These are phyloP conservation scores for Cladophialophora immunda DNA, from an alignment of 2,329 filamentous ascomycete species.

Conservation along the genomic window DNA sequence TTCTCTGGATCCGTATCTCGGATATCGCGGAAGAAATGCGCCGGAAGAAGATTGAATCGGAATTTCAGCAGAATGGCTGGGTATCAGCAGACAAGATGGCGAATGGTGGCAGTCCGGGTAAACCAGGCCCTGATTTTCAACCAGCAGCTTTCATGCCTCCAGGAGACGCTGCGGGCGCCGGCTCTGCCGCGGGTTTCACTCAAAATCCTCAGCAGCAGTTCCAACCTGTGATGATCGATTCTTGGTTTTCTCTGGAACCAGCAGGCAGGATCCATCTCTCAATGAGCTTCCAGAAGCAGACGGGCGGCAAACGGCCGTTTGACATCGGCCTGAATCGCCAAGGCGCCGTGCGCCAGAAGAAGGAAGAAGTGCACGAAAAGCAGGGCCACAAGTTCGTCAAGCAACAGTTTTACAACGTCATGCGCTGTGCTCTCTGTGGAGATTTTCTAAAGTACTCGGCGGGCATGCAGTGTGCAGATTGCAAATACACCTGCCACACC, in stretches of 20 bases:
- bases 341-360: slow-evolving; percentile 94
- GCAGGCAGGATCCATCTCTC: slow-evolving; percentile 91
- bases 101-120: slow-evolving; percentile 59
- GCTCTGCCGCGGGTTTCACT: slow-evolving; percentile 45
- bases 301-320: slow-evolving; percentile 80
- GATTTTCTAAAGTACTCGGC: slow-evolving; percentile 99
- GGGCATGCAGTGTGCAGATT: slow-evolving; percentile 99
- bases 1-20: slow-evolving; percentile 96
- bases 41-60: slow-evolving; percentile 94
- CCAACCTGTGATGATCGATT: slow-evolving; percentile 70
- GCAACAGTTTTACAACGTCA: slow-evolving; percentile 99
- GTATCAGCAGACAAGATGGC: slow-evolving; percentile 97
- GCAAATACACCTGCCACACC: slow-evolving; percentile 98
- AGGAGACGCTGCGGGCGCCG: slow-evolving; percentile 49
- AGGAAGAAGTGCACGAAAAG: slow-evolving; percentile 98
- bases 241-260: slow-evolving; percentile 97
- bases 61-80: slow-evolving; percentile 94
- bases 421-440: slow-evolving; percentile 97
- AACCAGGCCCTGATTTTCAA: slow-evolving; percentile 63
- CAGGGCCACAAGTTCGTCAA: slow-evolving; percentile 99
- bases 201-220: slow-evolving; percentile 41
- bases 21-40: slow-evolving; percentile 98
- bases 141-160: slow-evolving; percentile 39
- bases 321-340: slow-evolving; percentile 93
- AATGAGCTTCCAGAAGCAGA: slow-evolving; percentile 90